These are phyloP conservation scores for Dentipellis fragilis DNA, from an alignment of 768 basidiomycete genomes.

Conservation along the genomic window DNA sequence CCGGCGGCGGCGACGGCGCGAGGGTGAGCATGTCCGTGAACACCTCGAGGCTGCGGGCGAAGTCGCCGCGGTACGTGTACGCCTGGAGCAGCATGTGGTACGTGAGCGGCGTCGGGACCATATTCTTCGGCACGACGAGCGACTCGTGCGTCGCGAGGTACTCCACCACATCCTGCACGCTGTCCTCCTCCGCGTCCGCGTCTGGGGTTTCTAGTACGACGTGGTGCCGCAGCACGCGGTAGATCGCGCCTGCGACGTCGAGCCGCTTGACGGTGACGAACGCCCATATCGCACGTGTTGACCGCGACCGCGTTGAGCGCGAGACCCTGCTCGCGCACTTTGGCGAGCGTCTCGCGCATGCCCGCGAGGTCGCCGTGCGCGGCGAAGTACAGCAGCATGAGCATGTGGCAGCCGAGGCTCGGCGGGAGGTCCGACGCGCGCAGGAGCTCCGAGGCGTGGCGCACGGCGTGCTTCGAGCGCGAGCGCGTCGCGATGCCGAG, in stretches of 20 bases:
- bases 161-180: conserved; percentile 22
- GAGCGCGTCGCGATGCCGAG: conserved; percentile 54
- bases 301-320: conserved; percentile 54
- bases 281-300: conserved; percentile 65
- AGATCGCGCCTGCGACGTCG: conserved; percentile 51
- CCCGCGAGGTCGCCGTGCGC: conserved; percentile 35
- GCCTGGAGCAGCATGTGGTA: conserved; percentile 62
- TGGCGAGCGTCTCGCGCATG: conserved; percentile 44
- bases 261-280: conserved; percentile 43
- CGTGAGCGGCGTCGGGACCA: conserved; percentile 55
- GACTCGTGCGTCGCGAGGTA: conserved; percentile 33
- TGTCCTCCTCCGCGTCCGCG: conserved; percentile 23
- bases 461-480: conserved; percentile 14
- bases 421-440: conserved; percentile 28
- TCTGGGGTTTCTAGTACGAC: conserved; percentile 25
- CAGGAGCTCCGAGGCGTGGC: conserved; percentile 32
- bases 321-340: conserved; percentile 39
- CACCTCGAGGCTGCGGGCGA: conserved; percentile 41
- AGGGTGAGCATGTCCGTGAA: conserved; percentile 60
- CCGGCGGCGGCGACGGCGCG: conserved; percentile 20
- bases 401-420: conserved; percentile 54
- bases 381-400: conserved; percentile 48
- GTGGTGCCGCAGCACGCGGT: conserved; percentile 52
- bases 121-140: conserved; percentile 29
- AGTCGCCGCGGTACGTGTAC: conserved; percentile 62